phyloP scores from a whole-genome alignment of 768 basidiomycete genomes.

The Auriscalpium orientale region DNA sequence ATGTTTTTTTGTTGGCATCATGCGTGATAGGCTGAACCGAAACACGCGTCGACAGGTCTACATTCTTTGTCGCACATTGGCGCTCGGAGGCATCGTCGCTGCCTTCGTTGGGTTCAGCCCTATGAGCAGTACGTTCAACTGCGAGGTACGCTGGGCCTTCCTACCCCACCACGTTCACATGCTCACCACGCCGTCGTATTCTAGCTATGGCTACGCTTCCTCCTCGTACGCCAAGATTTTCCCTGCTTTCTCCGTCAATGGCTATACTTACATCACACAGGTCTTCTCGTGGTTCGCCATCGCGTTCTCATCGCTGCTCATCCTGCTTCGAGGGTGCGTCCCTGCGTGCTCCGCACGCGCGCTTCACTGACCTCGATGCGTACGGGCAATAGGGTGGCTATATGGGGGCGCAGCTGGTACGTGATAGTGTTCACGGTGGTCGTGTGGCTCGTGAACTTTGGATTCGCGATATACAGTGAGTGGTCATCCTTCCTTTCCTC shows the following conservation, averaged over 20 bases:
- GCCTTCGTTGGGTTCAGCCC: neutral
- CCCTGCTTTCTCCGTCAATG: neutral
- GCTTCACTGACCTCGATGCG: neutral
- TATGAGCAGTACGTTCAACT: neutral
- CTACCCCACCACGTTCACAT: neutral
- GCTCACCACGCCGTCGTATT: neutral
- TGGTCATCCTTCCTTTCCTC: neutral
- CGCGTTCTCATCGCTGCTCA: neutral
- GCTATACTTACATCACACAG: neutral
- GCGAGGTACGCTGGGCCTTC: neutral
- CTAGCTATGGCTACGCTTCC: neutral
- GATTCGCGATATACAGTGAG: neutral
- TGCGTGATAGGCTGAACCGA: neutral
- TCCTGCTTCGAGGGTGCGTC: conserved; percentile 4
- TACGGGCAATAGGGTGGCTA: neutral
- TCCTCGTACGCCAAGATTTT: neutral
- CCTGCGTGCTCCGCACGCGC: neutral
- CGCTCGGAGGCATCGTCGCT: neutral
- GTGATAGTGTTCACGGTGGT: neutral
- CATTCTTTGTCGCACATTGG: neutral
- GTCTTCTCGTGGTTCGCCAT: neutral
- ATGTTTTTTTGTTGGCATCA: neutral
- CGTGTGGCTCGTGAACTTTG: neutral
- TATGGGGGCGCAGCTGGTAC: neutral
- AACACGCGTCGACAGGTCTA: neutral